phyloP scores from a whole-genome alignment of 345 rosid species.

The Iberis pinnata region DNA sequence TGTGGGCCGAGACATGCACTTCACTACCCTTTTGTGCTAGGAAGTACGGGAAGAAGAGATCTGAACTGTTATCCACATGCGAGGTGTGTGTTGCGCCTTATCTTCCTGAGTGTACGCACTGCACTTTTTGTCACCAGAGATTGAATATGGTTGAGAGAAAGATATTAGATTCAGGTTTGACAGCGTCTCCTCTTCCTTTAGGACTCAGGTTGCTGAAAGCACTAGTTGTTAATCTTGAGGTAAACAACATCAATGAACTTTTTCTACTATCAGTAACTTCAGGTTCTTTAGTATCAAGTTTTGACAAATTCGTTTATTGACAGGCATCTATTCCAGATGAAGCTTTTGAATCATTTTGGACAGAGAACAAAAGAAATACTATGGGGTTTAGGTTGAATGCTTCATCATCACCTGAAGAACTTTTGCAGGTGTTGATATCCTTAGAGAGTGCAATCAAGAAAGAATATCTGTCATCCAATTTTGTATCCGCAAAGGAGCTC shows the following conservation, averaged over 20 bases:
- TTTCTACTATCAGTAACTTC: neutral
- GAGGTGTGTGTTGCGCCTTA: constrained; percentile 50
- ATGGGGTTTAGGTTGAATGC: constrained; percentile 56
- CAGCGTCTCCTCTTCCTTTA: constrained; percentile 52
- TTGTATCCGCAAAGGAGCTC: constrained; percentile 67
- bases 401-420: constrained; percentile 56
- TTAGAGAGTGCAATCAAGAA: constrained; percentile 70
- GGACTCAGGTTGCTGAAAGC: constrained; percentile 73
- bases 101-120: constrained; percentile 48
- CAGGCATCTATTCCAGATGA: constrained; percentile 74
- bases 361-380: constrained; percentile 41
- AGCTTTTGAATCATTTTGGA: constrained; percentile 76
- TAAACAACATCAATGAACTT: constrained; percentile 24
- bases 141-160: constrained; percentile 33
- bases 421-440: constrained; percentile 63
- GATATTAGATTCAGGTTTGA: constrained; percentile 29
- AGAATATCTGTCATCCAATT: constrained; percentile 48
- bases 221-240: constrained; percentile 65
- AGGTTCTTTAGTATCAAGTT: neutral
- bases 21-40: constrained; percentile 41
- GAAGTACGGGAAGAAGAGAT: constrained; percentile 55
- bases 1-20: constrained; percentile 60
- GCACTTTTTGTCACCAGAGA: constrained; percentile 61
- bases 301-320: constrained; percentile 19
- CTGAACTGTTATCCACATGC: constrained; percentile 55